Base-by-base conservation (phyloP, 495 filamentous ascomycete species). In the Thermochaetoides thermophila region DNA sequence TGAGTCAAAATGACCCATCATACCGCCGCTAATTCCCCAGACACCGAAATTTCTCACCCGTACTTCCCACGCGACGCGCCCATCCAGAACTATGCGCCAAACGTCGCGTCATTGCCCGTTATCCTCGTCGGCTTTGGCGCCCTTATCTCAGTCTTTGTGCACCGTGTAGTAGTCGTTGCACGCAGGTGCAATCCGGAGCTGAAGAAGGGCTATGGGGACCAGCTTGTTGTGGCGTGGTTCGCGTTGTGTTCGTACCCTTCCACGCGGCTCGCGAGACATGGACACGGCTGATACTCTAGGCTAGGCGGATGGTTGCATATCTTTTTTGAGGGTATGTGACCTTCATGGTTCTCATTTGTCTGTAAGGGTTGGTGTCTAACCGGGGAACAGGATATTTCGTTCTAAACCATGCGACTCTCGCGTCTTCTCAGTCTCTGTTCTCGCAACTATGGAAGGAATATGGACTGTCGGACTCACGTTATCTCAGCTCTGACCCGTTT, bases 381-480 rank as follows among this genome's bases (percentile, higher is more conserved):
- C n/a, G n/a, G n/a, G n/a, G n/a, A n/a, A 16, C 22, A 71, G 79
- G 83, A n/a, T 87, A 84, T 53, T 87, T 78, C 43, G 69, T 77
- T 44, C 49, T 69, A 38, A 73, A 84, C 49, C 75, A 77, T 57
- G 54, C 59, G 4, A 42, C 48, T 11, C 14, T 66, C 22, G 44
- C 58, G 1, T 48, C 50, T 1, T 58, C 50, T 1, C 57, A 66
- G 29, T 40, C 44, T 17, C 45, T 85, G 1, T 73, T 84, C 26
- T 78, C 77, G 1, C 81, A 89, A 55, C 55, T 89, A 22, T 91
- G 83, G 83, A 91, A 89, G 46, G 83, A 91, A 49, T 91, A 91
- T 61, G 68, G 80, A 5, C 63, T 79, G 23, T 84, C 80, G 12
- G 83, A 91, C 53, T 85, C 81, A 18, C 70, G 83, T 22, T 91